Evolutionary conservation across 2,329 filamentous ascomycete species (phyloP).

Genomic region (Pezicula radicicola): DNA sequence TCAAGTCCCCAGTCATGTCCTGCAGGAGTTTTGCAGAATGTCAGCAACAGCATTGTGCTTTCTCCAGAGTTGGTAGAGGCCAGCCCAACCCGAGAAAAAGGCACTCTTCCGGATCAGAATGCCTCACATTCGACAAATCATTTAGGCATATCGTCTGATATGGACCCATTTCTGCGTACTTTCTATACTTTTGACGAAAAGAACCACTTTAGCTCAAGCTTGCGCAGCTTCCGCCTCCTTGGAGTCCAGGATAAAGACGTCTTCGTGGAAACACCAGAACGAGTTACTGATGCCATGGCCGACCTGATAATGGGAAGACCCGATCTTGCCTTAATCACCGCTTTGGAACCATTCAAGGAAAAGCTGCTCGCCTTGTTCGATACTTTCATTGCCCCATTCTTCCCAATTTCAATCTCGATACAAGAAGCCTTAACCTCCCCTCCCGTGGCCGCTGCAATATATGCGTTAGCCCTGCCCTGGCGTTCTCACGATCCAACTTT

Average conservation of each 20-base stretch:
- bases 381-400: not conserved
- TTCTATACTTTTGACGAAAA: not conserved
- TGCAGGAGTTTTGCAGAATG: too few relatives aligned
- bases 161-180: not conserved
- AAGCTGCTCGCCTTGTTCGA: too few relatives aligned
- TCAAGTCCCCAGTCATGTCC: too few relatives aligned
- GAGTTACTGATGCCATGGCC: not conserved
- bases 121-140: not conserved
- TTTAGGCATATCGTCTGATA: not conserved
- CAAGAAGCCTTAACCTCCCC: not conserved
- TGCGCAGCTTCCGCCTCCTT: not conserved
- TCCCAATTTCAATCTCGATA: not conserved
- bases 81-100: not conserved
- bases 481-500: not conserved
- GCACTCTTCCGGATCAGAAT: not conserved
- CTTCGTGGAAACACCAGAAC: not conserved
- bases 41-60: not conserved
- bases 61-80: not conserved
- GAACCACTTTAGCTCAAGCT: not conserved
- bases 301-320: not conserved
- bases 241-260: not conserved
- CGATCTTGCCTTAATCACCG: too few relatives aligned
- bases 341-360: too few relatives aligned
- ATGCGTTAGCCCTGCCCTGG: not conserved
- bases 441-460: not conserved